Percentiles rank a stretch among this genome's conserved stretches.
Evolutionary conservation across 495 filamentous ascomycete species (phyloP).

Genomic region (Xylaria castorea): DNA sequence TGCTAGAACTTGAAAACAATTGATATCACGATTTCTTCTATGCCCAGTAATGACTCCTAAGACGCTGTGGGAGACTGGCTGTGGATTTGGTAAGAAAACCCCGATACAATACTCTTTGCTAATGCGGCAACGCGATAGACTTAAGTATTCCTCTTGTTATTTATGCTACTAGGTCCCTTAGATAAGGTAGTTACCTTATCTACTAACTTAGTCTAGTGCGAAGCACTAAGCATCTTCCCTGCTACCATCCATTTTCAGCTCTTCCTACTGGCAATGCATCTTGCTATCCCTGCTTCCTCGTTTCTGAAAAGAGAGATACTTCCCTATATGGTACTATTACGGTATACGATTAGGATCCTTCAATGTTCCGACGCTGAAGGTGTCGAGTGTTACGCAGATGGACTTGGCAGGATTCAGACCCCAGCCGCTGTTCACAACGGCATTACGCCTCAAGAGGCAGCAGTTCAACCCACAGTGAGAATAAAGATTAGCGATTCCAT

Average conservation of each 20-base stretch:
- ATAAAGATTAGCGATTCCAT: no score
- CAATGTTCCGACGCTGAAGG: not conserved
- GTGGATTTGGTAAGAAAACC: no score
- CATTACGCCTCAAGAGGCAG: not conserved
- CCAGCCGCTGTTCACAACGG: not conserved
- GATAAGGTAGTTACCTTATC: no score
- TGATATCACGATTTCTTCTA: not conserved
- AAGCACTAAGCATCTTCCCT: not conserved
- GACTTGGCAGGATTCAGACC: not conserved
- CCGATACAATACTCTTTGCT: no score
- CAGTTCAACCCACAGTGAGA: not conserved
- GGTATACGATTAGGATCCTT: not conserved
- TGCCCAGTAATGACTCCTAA: not conserved
- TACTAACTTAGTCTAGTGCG: not conserved
- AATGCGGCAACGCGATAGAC: no score
- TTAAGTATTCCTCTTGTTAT: no score
- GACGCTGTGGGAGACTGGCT: not conserved
- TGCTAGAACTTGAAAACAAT: slow-evolving; percentile 37
- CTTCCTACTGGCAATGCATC: not conserved
- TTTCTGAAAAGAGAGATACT: not conserved
- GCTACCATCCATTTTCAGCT: not conserved
- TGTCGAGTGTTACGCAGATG: not conserved
- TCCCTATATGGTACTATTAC: not conserved
- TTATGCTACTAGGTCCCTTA: no score
- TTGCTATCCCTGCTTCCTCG: not conserved